A percentile compares a stretch with the other conserved stretches of the same genome.
Evolutionary conservation across 371 early-diverging fungal species (phyloP).

Genomic region (Lichtheimia ramosa): DNA sequence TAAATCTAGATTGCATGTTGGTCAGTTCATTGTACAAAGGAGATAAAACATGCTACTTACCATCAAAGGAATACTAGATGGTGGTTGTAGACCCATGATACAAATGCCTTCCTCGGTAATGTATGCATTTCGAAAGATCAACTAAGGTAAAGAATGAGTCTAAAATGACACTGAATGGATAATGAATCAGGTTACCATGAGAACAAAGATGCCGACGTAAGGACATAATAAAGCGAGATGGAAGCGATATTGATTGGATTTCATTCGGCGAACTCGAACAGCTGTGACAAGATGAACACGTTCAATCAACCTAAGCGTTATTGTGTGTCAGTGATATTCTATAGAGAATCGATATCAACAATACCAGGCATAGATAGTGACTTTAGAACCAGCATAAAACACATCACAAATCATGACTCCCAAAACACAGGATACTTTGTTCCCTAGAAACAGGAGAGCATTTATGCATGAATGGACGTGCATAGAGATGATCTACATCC

Average conservation of each 20-base stretch:
- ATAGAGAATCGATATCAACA: not conserved
- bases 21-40: not conserved
- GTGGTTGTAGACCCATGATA: slow-evolving; percentile 45
- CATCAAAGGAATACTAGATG: slow-evolving; percentile 50
- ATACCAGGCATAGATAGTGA: slow-evolving; percentile 26
- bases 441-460: not conserved
- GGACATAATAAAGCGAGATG: slow-evolving; percentile 35
- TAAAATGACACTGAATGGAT: not conserved
- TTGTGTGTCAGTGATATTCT: not conserved
- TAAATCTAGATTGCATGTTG: slow-evolving; percentile 22
- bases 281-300: slow-evolving; percentile 27
- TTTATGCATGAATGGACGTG: too few relatives aligned
- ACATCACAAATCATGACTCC: slow-evolving; percentile 25
- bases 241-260: slow-evolving; percentile 21
- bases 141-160: slow-evolving; percentile 12
- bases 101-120: slow-evolving; percentile 44
- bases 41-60: slow-evolving; percentile 17
- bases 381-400: slow-evolving; percentile 28
- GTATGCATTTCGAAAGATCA: slow-evolving; percentile 46
- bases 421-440: slow-evolving; percentile 20
- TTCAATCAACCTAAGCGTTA: slow-evolving; percentile 24
- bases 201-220: slow-evolving; percentile 44
- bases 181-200: slow-evolving; percentile 33
- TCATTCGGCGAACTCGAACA: slow-evolving; percentile 16
- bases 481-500: too few relatives aligned